Evolutionary conservation across 2,329 filamentous ascomycete genomes (phyloP), one percentile per base, ranked within the genome.

Genomic region (Claviceps spartinae): DNA sequence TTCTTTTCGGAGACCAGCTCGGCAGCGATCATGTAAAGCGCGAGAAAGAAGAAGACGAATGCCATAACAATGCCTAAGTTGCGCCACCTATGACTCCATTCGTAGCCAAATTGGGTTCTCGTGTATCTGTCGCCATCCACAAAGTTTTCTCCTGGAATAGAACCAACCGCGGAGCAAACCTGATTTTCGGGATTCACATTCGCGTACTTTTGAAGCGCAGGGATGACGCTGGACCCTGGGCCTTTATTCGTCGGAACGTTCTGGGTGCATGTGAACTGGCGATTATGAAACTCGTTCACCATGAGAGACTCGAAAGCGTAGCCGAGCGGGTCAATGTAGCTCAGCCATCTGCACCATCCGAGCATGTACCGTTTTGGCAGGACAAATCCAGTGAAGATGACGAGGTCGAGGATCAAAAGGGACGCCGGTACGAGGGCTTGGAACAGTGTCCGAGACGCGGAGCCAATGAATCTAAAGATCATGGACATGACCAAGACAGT

Each of bases 391-490:
- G 85, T 88, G 65, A 81, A 81, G 58, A 81, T 82, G 65, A 88
- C 75, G 37, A 87, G 75, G 55, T 75, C 78, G 48, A 86, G 69
- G 57, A 86, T 85, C 56, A 82, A 66, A 14, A 83, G 57, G 4
- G 79, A 76, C 40, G 78, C 74, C 1, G 78, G 78, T 1, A 79
- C 77, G 67, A 83, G 75, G 58, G 79, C 79, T 60, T 82, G 78
- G 13, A 81, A 80, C 13, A 85, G 70, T 0, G 85, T 86, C 48
- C 85, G 76, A 4, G 88, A 89, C 1, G 83, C 70, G 0, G 86
- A 83, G n/a, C 78, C 88, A 56, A 94, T 86, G 6, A 81, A 85
- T 48, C 88, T 79, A 77, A 94, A 94, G 56, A 91, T 77, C 82
- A 88, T 90, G 47, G 85, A 89, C 86, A 93, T 93, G 56, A 79